Percentiles rank a stretch among this genome's conserved stretches.
These are phyloP conservation scores for Aureobasidium sp. DNA, from an alignment of 2,329 filamentous ascomycete species.

Conservation along the genomic window DNA sequence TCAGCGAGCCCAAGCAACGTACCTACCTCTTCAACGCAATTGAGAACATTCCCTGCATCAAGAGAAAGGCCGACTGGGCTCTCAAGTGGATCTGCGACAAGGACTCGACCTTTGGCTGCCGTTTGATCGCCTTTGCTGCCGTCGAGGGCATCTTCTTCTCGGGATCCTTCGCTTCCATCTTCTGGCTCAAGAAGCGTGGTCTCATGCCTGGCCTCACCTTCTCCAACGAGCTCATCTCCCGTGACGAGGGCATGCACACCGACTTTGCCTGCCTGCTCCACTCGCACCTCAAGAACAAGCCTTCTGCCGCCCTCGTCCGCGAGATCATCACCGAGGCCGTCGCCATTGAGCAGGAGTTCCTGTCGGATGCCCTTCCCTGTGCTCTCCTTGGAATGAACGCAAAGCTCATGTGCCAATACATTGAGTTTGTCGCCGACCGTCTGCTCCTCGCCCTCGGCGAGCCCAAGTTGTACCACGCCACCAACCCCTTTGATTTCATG, in stretches of 20 bases:
- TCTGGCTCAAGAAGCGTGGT: slow-evolving; percentile 99
- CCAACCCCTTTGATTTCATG: slow-evolving; percentile 99
- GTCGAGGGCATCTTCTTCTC: slow-evolving; percentile 99
- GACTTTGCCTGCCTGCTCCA: slow-evolving; percentile 97
- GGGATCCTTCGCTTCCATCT: slow-evolving; percentile 96
- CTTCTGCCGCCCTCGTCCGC: slow-evolving; percentile 69
- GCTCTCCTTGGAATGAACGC: slow-evolving; percentile 96
- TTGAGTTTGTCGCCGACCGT: slow-evolving; percentile 97
- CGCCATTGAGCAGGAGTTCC: slow-evolving; percentile 90
- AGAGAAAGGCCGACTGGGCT: slow-evolving; percentile 98
- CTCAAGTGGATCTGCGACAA: slow-evolving; percentile 90
- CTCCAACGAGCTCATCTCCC: slow-evolving; percentile 99
- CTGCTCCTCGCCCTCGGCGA: slow-evolving; percentile 89
- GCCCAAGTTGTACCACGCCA: slow-evolving; percentile 81
- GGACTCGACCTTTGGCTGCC: slow-evolving; percentile 88
- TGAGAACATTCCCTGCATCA: slow-evolving; percentile 96
- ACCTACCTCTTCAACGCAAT: slow-evolving; percentile 96
- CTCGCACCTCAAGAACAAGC: slow-evolving; percentile 92
- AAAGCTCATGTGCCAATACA: slow-evolving; percentile 98
- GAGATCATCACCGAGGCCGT: slow-evolving; percentile 93
- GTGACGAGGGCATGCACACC: slow-evolving; percentile 98
- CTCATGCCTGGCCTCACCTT: slow-evolving; percentile 98
- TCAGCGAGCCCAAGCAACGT: slow-evolving; percentile 92
- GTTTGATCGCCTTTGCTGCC: slow-evolving; percentile 91
- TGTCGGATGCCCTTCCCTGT: slow-evolving; percentile 88